Percentiles rank a stretch among this genome's conserved stretches.
Evolutionary conservation across 2,329 filamentous ascomycete genomes (phyloP).

Genomic region (Arthrinium phaeospermum): DNA sequence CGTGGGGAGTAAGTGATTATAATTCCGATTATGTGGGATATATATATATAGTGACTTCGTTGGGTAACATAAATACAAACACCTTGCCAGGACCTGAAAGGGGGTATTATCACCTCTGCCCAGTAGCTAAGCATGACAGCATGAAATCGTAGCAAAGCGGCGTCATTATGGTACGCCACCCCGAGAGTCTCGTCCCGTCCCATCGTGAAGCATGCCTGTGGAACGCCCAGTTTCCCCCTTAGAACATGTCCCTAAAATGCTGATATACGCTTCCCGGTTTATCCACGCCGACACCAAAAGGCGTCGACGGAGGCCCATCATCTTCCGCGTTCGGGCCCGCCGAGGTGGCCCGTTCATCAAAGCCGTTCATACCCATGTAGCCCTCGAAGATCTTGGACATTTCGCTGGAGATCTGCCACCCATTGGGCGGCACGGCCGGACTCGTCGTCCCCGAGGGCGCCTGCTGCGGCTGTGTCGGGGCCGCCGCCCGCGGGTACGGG

Average conservation of each 20-base stretch:
- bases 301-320: constrained; percentile 10
- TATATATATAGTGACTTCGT: constrained; percentile 3
- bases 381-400: constrained; percentile 57
- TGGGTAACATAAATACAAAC: background rate
- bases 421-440: constrained; percentile 43
- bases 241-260: constrained; percentile 38
- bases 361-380: constrained; percentile 37
- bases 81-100: background rate
- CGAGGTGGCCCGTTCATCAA: constrained; percentile 18
- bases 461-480: constrained; percentile 10
- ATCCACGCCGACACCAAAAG: constrained; percentile 23
- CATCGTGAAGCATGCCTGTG: background rate
- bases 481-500: background rate
- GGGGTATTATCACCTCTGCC: background rate
- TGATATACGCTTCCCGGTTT: constrained; percentile 32
- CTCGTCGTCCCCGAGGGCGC: constrained; percentile 3
- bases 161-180: background rate
- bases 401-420: constrained; percentile 56
- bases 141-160: constrained; percentile 11
- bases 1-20: background rate
- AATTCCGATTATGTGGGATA: background rate
- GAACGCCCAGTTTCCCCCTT: background rate
- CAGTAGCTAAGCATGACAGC: background rate
- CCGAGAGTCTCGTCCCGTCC: background rate
- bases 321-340: constrained; percentile 19